A percentile compares a stretch with the other conserved stretches of the same genome.
Conservation (phyloP, 305 asterid species). For the Fraxinus latifolia region DNA sequence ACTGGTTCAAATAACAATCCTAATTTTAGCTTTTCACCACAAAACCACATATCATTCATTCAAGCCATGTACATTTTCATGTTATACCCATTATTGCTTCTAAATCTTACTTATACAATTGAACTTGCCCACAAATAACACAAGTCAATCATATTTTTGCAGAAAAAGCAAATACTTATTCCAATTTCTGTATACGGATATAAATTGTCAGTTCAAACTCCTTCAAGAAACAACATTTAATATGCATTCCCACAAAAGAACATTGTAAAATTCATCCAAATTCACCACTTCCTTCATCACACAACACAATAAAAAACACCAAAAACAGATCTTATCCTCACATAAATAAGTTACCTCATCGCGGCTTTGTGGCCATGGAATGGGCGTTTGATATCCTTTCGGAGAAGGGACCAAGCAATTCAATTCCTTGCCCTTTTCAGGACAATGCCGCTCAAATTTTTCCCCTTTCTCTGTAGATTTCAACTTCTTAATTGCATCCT, state of each 20-base stretch:
- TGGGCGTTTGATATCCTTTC: conserved; percentile 63
- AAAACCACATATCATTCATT: not conserved
- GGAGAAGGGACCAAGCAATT: conserved; percentile 83
- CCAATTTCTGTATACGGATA: not conserved
- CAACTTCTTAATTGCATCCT: conserved; percentile 61
- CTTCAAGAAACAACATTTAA: not conserved
- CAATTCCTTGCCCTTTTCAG: conserved; percentile 60
- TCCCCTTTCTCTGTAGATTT: conserved; percentile 67
- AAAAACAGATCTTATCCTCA: not conserved
- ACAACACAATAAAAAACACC: not conserved
- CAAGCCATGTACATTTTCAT: not conserved
- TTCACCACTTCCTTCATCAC: not conserved
- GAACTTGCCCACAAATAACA: not conserved
- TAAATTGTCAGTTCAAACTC: not conserved
- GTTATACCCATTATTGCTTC: not conserved
- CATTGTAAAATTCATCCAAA: not conserved
- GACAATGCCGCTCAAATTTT: conserved; percentile 88
- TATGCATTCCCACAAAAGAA: not conserved
- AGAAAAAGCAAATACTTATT: not conserved
- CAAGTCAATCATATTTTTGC: not conserved
- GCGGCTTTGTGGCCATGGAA: conserved; percentile 89
- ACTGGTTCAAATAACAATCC: conserved; percentile 14
- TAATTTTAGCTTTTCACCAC: not conserved
- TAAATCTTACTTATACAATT: not conserved
- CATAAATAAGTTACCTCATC: conserved; percentile 55